Evolutionary conservation across 331 rosid species (phyloP), one percentile per base, ranked within the genome.

Genomic region (Arachis monticola): DNA sequence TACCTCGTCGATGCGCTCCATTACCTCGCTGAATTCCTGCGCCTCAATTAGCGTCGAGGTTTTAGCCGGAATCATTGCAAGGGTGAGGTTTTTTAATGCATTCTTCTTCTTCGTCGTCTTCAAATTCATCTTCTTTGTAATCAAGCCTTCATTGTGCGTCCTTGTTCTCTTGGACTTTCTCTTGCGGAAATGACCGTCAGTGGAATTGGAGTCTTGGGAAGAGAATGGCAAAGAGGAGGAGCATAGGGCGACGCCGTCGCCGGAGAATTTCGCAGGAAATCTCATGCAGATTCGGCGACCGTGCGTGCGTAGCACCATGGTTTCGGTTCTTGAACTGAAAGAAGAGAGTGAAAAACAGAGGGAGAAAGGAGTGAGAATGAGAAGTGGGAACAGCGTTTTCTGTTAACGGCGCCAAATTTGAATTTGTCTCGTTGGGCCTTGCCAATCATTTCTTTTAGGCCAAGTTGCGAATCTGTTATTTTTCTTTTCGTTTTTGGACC

Each of bases 11-110:
- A 83, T 85, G 1, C 87, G 97, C 87, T 91, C 96, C 96, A 91
- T 91, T 96, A 91, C 89, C 85, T 91, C 97, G 38, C 97, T 93
- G 22, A 89, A 91, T 77, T 91, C 97, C 88, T 91, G 97, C 45
- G 96, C 96, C 83, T 91, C 96, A 93, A 87, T 91, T 79, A 91
- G 69, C 42, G 97, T 91, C 74, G 97, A 86, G 0, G 95, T 89
- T 58, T 83, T 13, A 7, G 59, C 83, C 50, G 82, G 80, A 81
- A 86, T 71, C 74, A 80, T 73, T 2, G 8, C 13, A 13, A 5
- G 7, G 14, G 17, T 2, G 27, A 53, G 30, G 30, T 5, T 53
- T 7, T 53, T 53, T 8, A 8, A 53, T 3, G 64, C 65, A 60
- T 47, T 75, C 55, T 62, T 76, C 71, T 41, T 51, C 57, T n/a